Evolutionary conservation across 2,329 filamentous ascomycete genomes (phyloP), one percentile per base, ranked within the genome.

Genomic region (Gyromitra esculenta): DNA sequence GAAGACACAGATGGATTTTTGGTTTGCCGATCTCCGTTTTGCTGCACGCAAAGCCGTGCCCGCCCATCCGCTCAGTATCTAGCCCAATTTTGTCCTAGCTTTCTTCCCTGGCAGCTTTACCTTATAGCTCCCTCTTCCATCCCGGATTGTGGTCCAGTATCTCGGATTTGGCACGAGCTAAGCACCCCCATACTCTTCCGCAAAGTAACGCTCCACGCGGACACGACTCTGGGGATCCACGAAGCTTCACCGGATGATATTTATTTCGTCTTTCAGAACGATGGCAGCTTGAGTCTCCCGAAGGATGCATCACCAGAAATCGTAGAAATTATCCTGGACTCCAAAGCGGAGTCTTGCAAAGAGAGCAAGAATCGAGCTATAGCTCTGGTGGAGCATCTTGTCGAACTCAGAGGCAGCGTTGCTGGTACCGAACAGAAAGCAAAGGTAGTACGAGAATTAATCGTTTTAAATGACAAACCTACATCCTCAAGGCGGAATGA

Each of bases 111-210:
- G 31, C 43, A 71, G 67, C 57, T 52, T 39, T 41, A 71, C 31
- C 31, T 54, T 25, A 71, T 71, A 62, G 35, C 56, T 15, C 67
- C 57, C 15, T 63, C 43, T 54, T 71, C 56, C 37, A 31, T 71
- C 25, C 15, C 56, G 25, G 50, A 11, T 39, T 71, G 56, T 9
- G 56, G 67, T 52, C 31, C 54, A 9, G 56, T 63, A 37, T 71
- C 56, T 31, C 45, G 59, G 13, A 43, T 52, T 50, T 71, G 57
- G 35, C 59, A 54, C 57, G 67, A 71, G 31, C 43, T 63, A 37
- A 35, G 31, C 18, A 71, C 67, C 41, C 56, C 56, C 25, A 71
- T 63, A 4, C 56, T 63, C 18, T 71, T 71, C 25, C 41, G 67
- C 25, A 62, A 59, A 50, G 21, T 71, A 48, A 71, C 56, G 8